Base-by-base conservation (phyloP, 768 basidiomycete species). In the Cubamyces lactineus region DNA sequence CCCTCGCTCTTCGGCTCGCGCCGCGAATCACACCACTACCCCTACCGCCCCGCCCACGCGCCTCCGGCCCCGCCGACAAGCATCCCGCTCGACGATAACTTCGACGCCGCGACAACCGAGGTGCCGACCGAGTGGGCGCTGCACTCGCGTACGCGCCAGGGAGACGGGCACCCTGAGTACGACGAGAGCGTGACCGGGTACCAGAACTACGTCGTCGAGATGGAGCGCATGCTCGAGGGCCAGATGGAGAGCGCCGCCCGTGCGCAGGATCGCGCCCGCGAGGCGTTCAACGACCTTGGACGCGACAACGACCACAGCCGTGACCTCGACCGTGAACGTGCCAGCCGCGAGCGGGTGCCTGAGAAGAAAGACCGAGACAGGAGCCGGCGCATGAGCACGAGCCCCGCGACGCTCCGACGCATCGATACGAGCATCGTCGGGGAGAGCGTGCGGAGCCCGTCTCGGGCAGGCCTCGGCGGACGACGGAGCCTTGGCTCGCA, bases 161-260 rank as follows among this genome's bases (percentile, higher is more conserved):
- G 64, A 30, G 64, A 67, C 17, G 52, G 53, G 30, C 59, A 57
- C 45, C 62, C 64, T n/a, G 68, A 69, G 56, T 69, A 71, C 62
- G 66, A 70, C 40, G 69, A 71, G 50, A 69, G 67, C 46, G 63
- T 72, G 51, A 70, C 63, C 57, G 71, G 71, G 42, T 72, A 72
- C 56, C 66, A 64, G 49, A 71, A 71, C 66, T 72, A 70, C 63
- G 70, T 72, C 21, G 60, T 61, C 49, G 71, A 72, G 61, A 72
- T 72, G 67, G 71, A 72, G 65, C 64, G 68, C 53, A 71, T 71
- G 69, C 66, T 71, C 55, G 55, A 56, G 19, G 66, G 65, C 45
- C 69, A 67, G 59, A 58, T 59, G 54, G 63, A 64, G 53, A 64
- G 48, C 49, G 58, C 52, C 19, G 63, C 63, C 11, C 63, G 58